Base-by-base conservation (phyloP, 768 basidiomycete species). In the Cantharellus cinnabarinus region DNA sequence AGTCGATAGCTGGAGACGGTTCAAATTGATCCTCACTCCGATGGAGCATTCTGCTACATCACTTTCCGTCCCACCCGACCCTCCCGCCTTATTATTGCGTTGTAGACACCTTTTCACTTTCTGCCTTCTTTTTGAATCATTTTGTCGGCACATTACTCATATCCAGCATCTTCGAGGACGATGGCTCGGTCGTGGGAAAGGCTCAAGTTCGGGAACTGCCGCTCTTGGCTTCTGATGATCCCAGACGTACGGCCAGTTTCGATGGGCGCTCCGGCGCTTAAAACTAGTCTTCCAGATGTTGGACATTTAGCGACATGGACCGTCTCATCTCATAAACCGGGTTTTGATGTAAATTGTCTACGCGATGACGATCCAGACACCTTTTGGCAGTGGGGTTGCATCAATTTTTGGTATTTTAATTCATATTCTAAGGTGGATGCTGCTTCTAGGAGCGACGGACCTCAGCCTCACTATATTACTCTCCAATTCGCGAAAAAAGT, bases 391-490 rank as follows among this genome's bases (percentile, higher is more conserved):
- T 98, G 69, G 69, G 89, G 76, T 5, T 41, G 5, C 0, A 34
- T 2, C 3, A 48, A 14, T 5, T 59, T n/a, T 15, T 42, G 5
- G n/a, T 2, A 42, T 52, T 3, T n/a, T 20, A 0, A 50, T n/a
- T 3, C 29, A 15, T 5, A 29, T 38, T 7, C 34, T 7, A 7
- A 39, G 37, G 51, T 41, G 4, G 39, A 41, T 2, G n/a, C 20
- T 10, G 0, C 2, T 15, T 20, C 2, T 65, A 76, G 75, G 62
- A 72, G 71, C 2, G 95, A 98, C 67, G 95, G 95, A 2, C 89
- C 93, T 2, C 95, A 98, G 66, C 95, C 95, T 2, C 94, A 99
- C 71, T 86, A 86, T 63, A 87, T 98, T 65, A 94, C 91, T 0
- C 75, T 95, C 56, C 86, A 93, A 67, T 99, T 99, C 69, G 82